phyloP scores from a whole-genome alignment of 108 stramenopile genomes.

The Parietichytrium sp. region DNA sequence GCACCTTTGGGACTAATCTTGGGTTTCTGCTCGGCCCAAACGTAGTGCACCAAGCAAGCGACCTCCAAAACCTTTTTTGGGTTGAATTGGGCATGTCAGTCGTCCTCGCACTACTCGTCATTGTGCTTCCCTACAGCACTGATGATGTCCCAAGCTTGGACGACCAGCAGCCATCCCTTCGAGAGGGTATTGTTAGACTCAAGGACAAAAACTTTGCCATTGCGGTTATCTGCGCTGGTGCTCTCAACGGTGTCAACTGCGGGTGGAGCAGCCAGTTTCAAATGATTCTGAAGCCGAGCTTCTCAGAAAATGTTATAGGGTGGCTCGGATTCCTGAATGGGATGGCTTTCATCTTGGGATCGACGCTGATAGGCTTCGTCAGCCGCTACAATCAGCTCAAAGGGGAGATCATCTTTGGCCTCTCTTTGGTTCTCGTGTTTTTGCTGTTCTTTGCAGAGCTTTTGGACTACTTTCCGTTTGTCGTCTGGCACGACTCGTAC shows the following conservation, averaged over 20 bases:
- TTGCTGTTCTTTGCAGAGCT: background rate
- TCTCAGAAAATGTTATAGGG: background rate
- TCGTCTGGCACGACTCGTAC: background rate
- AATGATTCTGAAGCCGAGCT: background rate
- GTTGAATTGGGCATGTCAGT: background rate
- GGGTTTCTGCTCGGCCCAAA: constrained; percentile 11
- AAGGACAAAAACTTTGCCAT: background rate
- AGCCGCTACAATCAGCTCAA: background rate
- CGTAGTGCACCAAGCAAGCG: background rate
- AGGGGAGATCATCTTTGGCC: background rate
- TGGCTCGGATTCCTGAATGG: constrained; percentile 20
- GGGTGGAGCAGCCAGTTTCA: constrained; percentile 12
- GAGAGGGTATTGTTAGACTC: background rate
- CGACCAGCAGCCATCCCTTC: background rate
- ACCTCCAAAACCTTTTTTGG: background rate
- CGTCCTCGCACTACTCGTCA: background rate
- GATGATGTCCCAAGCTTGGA: background rate
- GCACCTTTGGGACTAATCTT: background rate
- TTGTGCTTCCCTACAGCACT: background rate
- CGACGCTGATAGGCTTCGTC: background rate
- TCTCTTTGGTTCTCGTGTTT: background rate
- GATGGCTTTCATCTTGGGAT: background rate
- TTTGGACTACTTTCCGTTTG: background rate
- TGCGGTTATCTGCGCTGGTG: background rate
- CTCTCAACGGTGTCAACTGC: background rate